Percentiles rank a stretch among this genome's conserved stretches.
Conservation (phyloP, 164 flowering plant species). For the Umbilicus rupestris region DNA sequence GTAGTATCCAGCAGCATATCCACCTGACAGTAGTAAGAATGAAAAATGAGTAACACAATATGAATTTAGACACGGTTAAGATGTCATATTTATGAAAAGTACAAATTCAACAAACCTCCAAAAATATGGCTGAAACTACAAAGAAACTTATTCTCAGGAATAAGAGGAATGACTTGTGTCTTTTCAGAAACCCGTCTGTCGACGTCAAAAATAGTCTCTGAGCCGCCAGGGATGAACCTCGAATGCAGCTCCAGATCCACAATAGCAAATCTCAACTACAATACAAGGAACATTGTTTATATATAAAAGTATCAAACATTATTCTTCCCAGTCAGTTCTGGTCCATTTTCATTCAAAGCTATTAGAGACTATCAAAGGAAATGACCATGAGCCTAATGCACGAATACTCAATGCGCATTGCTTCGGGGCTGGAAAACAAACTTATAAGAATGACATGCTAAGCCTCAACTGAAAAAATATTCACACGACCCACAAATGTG, state of each 20-base stretch:
- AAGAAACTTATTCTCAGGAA: conserved; percentile 86
- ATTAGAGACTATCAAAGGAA: background rate
- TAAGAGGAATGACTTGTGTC: conserved; percentile 78
- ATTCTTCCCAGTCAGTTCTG: background rate
- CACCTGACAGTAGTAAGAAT: conserved; percentile 43
- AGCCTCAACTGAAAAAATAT: background rate
- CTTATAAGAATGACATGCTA: background rate
- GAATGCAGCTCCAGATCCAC: conserved; percentile 81
- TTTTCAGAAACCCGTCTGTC: conserved; percentile 51
- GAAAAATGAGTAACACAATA: background rate
- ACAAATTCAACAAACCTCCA: conserved; percentile 44
- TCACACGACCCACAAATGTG: background rate
- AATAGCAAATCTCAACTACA: conserved; percentile 69
- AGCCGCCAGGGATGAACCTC: conserved; percentile 65
- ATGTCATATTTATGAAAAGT: background rate
- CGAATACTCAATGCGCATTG: background rate
- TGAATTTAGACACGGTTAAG: background rate
- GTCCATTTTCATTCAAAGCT: background rate
- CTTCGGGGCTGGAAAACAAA: too few relatives aligned
- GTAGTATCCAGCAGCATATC: conserved; percentile 96
- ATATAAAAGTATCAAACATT: background rate
- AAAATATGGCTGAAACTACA: conserved; percentile 95
- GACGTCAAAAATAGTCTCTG: conserved; percentile 77
- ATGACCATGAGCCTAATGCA: background rate
- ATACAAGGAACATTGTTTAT: conserved; percentile 1